Conservation (phyloP, 805 yeast species). For the Myxozyma sirexii region DNA sequence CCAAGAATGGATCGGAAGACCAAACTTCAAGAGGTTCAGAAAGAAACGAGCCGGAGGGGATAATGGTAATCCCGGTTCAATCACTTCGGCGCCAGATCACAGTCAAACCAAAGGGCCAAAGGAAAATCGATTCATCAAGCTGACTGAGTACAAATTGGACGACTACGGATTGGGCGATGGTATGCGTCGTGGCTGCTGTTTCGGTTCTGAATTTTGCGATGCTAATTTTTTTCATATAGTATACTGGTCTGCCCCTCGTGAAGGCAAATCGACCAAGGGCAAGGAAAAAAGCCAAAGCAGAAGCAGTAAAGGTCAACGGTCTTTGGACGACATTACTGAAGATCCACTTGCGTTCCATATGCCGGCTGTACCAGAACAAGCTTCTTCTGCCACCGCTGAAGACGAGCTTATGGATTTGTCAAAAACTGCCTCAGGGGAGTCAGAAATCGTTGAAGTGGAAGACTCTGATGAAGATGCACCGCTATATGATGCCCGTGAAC, state of each 20-base stretch:
- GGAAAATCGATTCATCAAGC: neutral
- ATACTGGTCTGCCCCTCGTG: constrained; percentile 19
- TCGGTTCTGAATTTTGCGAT: neutral
- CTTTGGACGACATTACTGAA: neutral
- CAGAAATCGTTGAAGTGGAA: neutral
- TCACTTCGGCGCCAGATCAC: neutral
- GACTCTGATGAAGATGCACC: no score
- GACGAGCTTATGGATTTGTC: neutral
- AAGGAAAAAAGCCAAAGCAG: neutral
- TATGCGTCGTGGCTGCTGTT: no score
- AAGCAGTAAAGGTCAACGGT: neutral
- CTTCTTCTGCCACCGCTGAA: neutral
- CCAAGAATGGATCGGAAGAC: constrained; percentile 22
- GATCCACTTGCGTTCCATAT: constrained; percentile 14
- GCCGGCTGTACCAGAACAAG: neutral
- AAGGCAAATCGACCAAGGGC: neutral
- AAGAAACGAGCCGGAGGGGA: neutral
- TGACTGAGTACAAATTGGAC: constrained; percentile 20
- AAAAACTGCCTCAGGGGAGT: neutral
- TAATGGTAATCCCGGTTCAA: neutral
- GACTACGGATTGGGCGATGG: constrained; percentile 31
- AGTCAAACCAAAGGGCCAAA: neutral
- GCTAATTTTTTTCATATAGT: constrained; percentile 4
- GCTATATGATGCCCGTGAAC: no score
- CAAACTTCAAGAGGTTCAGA: constrained; percentile 22